Evolutionary conservation across 108 stramenopile genomes (phyloP).

Genomic region (Nitzschia sp.): DNA sequence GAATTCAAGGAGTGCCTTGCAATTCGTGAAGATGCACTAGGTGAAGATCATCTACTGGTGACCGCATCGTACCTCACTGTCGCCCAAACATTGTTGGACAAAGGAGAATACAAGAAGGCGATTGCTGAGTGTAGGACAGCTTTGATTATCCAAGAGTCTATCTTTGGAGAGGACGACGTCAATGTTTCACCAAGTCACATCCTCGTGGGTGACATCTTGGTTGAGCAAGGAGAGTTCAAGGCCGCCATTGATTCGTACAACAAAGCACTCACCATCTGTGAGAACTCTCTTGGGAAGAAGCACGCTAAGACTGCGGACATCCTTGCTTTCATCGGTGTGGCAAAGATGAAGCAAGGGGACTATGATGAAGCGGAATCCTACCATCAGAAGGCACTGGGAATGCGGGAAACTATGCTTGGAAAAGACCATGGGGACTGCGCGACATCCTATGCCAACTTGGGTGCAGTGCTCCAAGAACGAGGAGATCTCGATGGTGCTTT

Average conservation of each 20-base stretch:
- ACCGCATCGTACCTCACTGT: slow-evolving; percentile 33
- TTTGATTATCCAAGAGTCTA: slow-evolving; percentile 35
- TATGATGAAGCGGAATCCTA: slow-evolving; percentile 20
- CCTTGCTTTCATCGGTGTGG: slow-evolving; percentile 20
- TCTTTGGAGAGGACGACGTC: slow-evolving; percentile 25
- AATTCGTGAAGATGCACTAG: slow-evolving; percentile 31
- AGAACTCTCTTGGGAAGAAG: slow-evolving; percentile 23
- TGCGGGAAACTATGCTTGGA: slow-evolving; percentile 25
- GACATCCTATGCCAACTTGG: slow-evolving; percentile 24
- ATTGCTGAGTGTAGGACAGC: slow-evolving; percentile 35
- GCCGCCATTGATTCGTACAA: slow-evolving; percentile 27
- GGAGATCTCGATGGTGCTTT: slow-evolving; percentile 25
- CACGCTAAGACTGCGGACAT: slow-evolving; percentile 29
- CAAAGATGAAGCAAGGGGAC: slow-evolving; percentile 22
- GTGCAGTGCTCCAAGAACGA: slow-evolving; percentile 1
- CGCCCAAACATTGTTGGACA: slow-evolving; percentile 21
- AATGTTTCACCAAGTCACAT: slow-evolving; percentile 20
- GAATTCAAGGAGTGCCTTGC: slow-evolving; percentile 25
- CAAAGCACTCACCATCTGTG: slow-evolving; percentile 18
- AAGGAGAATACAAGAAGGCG: slow-evolving; percentile 32
- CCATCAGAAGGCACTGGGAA: slow-evolving; percentile 23
- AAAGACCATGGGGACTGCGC: slow-evolving; percentile 35
- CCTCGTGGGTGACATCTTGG: slow-evolving; percentile 22
- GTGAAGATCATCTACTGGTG: slow-evolving; percentile 29
- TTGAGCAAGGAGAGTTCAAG: slow-evolving; percentile 26